phyloP scores from a whole-genome alignment of 768 basidiomycete genomes.

The Russula abietina region DNA sequence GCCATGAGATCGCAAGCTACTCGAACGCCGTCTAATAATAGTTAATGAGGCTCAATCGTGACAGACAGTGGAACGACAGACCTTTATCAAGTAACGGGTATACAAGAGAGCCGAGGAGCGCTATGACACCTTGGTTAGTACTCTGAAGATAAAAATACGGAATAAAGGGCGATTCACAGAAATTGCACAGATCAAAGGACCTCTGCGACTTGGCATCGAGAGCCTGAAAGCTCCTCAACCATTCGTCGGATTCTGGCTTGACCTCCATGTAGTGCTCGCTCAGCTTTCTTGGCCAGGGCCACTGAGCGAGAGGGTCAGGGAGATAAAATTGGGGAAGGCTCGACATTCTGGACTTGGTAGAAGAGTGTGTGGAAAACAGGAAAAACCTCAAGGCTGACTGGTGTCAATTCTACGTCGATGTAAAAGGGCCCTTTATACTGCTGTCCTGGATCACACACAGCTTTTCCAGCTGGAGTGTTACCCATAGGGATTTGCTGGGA shows the following conservation, averaged over 20 bases:
- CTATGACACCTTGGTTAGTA: neutral
- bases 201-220: conserved; percentile 34
- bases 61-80: neutral
- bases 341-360: neutral
- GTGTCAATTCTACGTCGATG: neutral
- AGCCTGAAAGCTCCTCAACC: conserved; percentile 36
- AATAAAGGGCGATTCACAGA: conserved; percentile 13
- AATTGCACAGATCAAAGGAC: conserved; percentile 39
- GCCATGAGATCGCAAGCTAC: conserved; percentile 11
- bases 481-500: neutral
- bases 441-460: neutral
- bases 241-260: conserved; percentile 34
- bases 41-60: neutral
- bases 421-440: conserved; percentile 1
- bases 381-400: neutral
- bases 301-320: conserved; percentile 37
- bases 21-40: neutral
- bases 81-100: conserved; percentile 8
- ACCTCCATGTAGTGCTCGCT: conserved; percentile 35
- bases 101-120: conserved; percentile 10
- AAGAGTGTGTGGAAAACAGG: too few relatives aligned
- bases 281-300: conserved; percentile 41
- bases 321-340: conserved; percentile 23
- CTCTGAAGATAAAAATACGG: neutral
- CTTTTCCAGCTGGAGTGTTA: neutral